A percentile compares a stretch with the other conserved stretches of the same genome.
Evolutionary conservation across 768 basidiomycete genomes (phyloP).

Genomic region (Phanerodontia chrysosporium): DNA sequence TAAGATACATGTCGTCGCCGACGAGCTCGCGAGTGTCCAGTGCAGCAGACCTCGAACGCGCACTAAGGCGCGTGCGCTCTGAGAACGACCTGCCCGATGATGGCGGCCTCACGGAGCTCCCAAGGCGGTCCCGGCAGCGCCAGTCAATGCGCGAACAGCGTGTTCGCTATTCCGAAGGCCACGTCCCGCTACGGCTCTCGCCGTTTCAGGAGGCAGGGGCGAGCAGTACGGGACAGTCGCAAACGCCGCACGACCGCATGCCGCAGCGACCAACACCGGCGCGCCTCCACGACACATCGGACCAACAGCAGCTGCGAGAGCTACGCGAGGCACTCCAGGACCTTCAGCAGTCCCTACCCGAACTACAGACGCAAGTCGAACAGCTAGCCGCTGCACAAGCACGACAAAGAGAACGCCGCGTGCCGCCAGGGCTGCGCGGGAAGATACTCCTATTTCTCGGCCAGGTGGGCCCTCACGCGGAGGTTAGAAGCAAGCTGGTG

Average conservation of each 20-base stretch:
- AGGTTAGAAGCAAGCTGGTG: slow-evolving; percentile 48
- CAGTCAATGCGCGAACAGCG: neutral
- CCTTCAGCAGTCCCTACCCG: neutral
- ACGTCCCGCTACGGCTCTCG: neutral
- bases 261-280: neutral
- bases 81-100: slow-evolving; percentile 11
- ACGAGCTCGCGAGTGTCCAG: neutral
- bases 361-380: neutral
- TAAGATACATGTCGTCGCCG: neutral
- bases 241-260: neutral
- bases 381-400: neutral
- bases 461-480: slow-evolving; percentile 44
- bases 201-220: neutral
- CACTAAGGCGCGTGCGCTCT: slow-evolving; percentile 14
- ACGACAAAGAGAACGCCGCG: neutral
- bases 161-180: neutral
- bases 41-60: slow-evolving; percentile 1
- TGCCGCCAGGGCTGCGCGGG: slow-evolving; percentile 3
- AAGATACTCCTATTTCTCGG: slow-evolving; percentile 42
- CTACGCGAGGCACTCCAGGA: neutral
- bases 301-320: neutral
- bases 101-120: neutral
- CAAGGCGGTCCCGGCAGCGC: neutral
- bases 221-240: neutral
- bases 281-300: neutral